Percentiles rank a stretch among this genome's conserved stretches.
Conservation (phyloP, 169 alveolate genomes). For the Babesia sp. region DNA sequence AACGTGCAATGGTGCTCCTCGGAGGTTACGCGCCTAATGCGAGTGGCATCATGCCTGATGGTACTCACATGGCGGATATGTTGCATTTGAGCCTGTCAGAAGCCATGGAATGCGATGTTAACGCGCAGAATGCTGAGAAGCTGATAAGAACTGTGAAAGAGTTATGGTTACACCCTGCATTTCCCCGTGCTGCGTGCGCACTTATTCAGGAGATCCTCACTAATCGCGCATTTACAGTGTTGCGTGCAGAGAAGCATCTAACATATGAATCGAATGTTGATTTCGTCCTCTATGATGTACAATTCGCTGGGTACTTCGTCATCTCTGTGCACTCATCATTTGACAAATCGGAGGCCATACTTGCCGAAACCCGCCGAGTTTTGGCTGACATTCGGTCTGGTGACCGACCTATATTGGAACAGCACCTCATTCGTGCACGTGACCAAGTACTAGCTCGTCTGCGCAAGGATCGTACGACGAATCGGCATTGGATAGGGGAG, state of each 20-base stretch:
- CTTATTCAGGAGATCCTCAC: slow-evolving; percentile 50
- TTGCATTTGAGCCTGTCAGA: slow-evolving; percentile 38
- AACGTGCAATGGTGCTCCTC: slow-evolving; percentile 78
- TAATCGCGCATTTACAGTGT: slow-evolving; percentile 53
- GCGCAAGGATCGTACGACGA: slow-evolving; percentile 20
- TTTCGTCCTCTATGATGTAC: slow-evolving; percentile 77
- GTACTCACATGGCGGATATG: slow-evolving; percentile 69
- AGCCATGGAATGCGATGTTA: slow-evolving; percentile 9
- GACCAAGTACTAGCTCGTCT: slow-evolving; percentile 37
- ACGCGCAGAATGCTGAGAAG: slow-evolving; percentile 25
- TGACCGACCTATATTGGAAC: slow-evolving; percentile 17
- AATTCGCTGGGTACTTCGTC: slow-evolving; percentile 76
- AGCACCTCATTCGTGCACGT: slow-evolving; percentile 29
- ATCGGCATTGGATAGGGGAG: slow-evolving; percentile 31
- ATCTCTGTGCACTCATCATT: slow-evolving; percentile 78
- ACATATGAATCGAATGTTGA: slow-evolving; percentile 84
- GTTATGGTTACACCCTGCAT: slow-evolving; percentile 67
- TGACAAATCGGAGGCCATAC: slow-evolving; percentile 63
- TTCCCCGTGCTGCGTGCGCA: slow-evolving; percentile 64
- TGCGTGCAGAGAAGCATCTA: slow-evolving; percentile 81
- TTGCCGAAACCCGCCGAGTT: slow-evolving; percentile 64
- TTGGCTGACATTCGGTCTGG: slow-evolving; percentile 59
- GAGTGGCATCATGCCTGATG: slow-evolving; percentile 79
- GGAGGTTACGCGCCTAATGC: slow-evolving; percentile 81
- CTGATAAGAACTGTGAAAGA: slow-evolving; percentile 45